Conservation (phyloP, 139 green algal genomes). For the Zygnema circumcarinatum region DNA sequence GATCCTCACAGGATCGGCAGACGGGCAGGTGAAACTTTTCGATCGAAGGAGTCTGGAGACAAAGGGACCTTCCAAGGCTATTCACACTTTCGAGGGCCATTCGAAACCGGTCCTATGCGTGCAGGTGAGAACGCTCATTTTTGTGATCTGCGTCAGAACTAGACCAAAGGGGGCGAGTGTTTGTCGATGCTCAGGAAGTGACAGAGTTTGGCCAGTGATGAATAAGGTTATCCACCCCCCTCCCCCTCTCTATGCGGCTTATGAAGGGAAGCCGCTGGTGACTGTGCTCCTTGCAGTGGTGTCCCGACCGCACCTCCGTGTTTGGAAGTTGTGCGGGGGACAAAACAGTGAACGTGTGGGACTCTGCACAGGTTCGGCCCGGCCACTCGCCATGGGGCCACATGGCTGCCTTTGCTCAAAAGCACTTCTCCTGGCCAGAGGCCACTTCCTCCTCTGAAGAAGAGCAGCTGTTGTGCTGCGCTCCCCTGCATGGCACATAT, state of each 20-base stretch:
- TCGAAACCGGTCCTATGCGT: slow-evolving; percentile 47
- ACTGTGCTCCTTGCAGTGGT: slow-evolving; percentile 54
- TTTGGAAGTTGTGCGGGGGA: slow-evolving; percentile 50
- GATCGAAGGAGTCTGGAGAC: slow-evolving; percentile 48
- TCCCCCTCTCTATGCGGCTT: background rate
- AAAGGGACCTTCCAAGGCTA: background rate
- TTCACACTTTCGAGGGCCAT: slow-evolving; percentile 35
- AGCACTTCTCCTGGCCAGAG: no score
- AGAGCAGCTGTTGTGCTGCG: no score
- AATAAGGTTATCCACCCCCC: background rate
- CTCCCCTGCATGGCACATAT: no score
- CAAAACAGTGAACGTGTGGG: slow-evolving; percentile 49
- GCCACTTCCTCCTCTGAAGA: no score
- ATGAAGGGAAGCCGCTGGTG: no score
- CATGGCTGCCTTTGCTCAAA: no score
- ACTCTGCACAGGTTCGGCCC: slow-evolving; percentile 27
- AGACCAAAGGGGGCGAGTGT: background rate
- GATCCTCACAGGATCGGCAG: slow-evolving; percentile 42
- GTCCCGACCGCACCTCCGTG: background rate
- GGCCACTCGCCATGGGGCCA: no score
- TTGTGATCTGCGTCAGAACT: background rate
- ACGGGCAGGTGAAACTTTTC: slow-evolving; percentile 46
- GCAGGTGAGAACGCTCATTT: slow-evolving; percentile 47
- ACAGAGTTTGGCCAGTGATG: background rate
- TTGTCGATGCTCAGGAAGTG: background rate